These are phyloP conservation scores for Komagataea norvegica DNA, from an alignment of 1,139 yeast species.

Conservation along the genomic window DNA sequence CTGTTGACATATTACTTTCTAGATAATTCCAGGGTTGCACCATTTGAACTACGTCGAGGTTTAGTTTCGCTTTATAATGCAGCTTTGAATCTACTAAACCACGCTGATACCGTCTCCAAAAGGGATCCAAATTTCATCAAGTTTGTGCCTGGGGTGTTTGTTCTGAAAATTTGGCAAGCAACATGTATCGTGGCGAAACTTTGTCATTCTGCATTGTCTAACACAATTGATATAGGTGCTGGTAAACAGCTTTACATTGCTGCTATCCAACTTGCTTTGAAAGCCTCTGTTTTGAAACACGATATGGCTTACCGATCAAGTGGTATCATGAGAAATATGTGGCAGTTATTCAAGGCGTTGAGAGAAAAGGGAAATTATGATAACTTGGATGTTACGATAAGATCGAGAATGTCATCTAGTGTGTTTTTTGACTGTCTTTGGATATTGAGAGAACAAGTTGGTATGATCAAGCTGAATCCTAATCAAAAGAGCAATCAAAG, in stretches of 20 bases:
- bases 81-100: slow-evolving; percentile 64
- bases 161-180: slow-evolving; percentile 85
- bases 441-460: slow-evolving; percentile 79
- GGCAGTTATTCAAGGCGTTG: slow-evolving; percentile 64
- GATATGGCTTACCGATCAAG: slow-evolving; percentile 91
- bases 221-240: slow-evolving; percentile 59
- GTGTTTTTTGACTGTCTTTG: slow-evolving; percentile 88
- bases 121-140: slow-evolving; percentile 60
- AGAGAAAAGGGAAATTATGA: slow-evolving; percentile 26
- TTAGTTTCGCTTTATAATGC: slow-evolving; percentile 74
- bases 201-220: slow-evolving; percentile 66
- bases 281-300: slow-evolving; percentile 82
- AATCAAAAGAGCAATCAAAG: slow-evolving; percentile 22
- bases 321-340: slow-evolving; percentile 89
- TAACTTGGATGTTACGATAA: slow-evolving; percentile 49
- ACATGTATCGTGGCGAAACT: slow-evolving; percentile 78
- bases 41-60: slow-evolving; percentile 62
- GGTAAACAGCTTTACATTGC: slow-evolving; percentile 70
- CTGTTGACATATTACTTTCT: slow-evolving; percentile 75
- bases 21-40: slow-evolving; percentile 44
- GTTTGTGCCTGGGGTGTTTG: slow-evolving; percentile 80
- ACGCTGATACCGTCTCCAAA: slow-evolving; percentile 57
- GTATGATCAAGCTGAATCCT: slow-evolving; percentile 61
- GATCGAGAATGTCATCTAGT: slow-evolving; percentile 86
- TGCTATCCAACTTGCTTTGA: slow-evolving; percentile 66